phyloP scores from a whole-genome alignment of 225 moss, liverwort and hornwort genomes.

The Neckera pumila region DNA sequence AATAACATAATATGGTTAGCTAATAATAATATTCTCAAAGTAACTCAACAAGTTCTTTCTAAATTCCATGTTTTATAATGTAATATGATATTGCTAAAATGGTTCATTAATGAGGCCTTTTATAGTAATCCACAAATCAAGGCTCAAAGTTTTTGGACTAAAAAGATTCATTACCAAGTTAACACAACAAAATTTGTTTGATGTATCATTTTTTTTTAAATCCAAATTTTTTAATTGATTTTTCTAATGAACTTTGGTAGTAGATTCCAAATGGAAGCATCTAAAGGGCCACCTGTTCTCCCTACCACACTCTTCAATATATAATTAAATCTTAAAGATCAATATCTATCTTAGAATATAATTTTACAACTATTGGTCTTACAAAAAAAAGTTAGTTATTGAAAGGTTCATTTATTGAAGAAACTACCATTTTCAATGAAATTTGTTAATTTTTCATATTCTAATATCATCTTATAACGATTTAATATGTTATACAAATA shows the following conservation, averaged over 20 bases:
- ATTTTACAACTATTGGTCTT: neutral
- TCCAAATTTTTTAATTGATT: neutral
- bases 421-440: neutral
- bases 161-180: neutral
- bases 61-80: neutral
- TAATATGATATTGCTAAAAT: neutral
- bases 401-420: neutral
- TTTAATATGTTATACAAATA: neutral
- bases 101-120: neutral
- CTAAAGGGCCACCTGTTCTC: accelerated
- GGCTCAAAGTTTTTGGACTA: too few relatives aligned
- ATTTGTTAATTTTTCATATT: too few relatives aligned
- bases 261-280: neutral
- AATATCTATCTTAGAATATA: neutral
- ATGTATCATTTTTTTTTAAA: too few relatives aligned
- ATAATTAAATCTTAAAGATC: too few relatives aligned
- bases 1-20: neutral
- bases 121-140: too few relatives aligned
- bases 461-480: accelerated
- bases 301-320: neutral
- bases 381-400: neutral
- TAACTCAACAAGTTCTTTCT: accelerated
- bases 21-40: neutral
- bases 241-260: neutral
- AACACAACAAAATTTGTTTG: neutral